Evolutionary conservation across 2,329 filamentous ascomycete genomes (phyloP), one percentile per base, ranked within the genome.

Genomic region (Berkeleyomyces basicola): DNA sequence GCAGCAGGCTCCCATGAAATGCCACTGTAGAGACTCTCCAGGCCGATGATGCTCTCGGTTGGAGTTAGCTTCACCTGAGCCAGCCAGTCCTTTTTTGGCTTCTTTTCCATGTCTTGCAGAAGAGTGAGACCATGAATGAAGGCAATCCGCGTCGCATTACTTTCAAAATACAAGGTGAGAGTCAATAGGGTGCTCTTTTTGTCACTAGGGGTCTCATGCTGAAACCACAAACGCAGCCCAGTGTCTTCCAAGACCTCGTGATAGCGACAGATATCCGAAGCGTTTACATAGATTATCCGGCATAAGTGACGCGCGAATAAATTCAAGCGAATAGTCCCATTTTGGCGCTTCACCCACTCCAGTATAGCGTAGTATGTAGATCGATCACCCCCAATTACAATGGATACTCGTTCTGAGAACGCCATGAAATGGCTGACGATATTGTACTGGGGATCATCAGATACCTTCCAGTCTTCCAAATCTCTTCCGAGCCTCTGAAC

Each of bases 251-350:
- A 10, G 16, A 39, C 5, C 23, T 58, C 43, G 9, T 31, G n/a
- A 23, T 31, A 11, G 7, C 49, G 51, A 14, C 42, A 23, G 16
- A 59, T 55, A 33, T 33, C 44, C 40, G 16, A 9, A 10, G 55
- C 39, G 44, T 64, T 55, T 23, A 64, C 51, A 10, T 64, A 58
- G n/a, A 64, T 64, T 39, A 64, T 62, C 4, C 57, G 59, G 33
- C 40, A 58, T 3, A 51, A 7, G 31, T 64, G 63, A 1, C 63
- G 63, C 7, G 62, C 11, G 31, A 62, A 64, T 3, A 64, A 36
- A n/a, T 47, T 64, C 39, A 43, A 23, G 14, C 47, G 42, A 3
- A 47, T 9, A 3, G 43, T 9, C 14, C 59, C 59, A 42, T 59
- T 62, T 36, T 44, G 37, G 16, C 63, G 59, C 40, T 62, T 14